Percentiles rank a stretch among this genome's conserved stretches.
phyloP scores from a whole-genome alignment of 2,329 filamentous ascomycete species.

The Orbilia javanica region DNA sequence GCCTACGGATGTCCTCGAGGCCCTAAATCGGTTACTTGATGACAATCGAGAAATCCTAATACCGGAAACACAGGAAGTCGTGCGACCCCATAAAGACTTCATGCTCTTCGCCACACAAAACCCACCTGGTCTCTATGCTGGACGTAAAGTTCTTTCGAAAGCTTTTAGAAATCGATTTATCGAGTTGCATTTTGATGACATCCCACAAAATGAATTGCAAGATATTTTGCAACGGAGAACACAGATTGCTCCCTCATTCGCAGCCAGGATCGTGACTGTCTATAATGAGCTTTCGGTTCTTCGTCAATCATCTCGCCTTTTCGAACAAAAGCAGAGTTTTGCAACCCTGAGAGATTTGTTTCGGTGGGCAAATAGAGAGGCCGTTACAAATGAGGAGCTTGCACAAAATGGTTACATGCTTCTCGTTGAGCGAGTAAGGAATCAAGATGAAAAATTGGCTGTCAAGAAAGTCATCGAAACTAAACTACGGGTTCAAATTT shows the following conservation, averaged over 20 bases:
- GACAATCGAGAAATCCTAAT: constrained; percentile 96
- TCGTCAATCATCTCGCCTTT: constrained; percentile 88
- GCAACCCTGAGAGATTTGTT: constrained; percentile 96
- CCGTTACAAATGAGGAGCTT: constrained; percentile 87
- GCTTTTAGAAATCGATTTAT: constrained; percentile 97
- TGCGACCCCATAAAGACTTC: constrained; percentile 92
- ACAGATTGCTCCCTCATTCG: constrained; percentile 90
- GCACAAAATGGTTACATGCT: constrained; percentile 96
- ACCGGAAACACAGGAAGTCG: constrained; percentile 93
- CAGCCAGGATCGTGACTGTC: constrained; percentile 87
- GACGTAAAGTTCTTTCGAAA: constrained; percentile 89
- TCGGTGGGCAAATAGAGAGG: constrained; percentile 88
- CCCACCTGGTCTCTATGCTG: constrained; percentile 92
- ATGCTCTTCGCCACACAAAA: constrained; percentile 99
- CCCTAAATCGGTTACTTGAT: constrained; percentile 92
- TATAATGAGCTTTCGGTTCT: constrained; percentile 92
- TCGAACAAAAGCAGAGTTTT: constrained; percentile 97
- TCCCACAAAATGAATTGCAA: constrained; percentile 92
- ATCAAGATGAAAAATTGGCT: constrained; percentile 83
- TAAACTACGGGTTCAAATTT: constrained; percentile 86
- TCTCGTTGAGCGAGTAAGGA: constrained; percentile 92
- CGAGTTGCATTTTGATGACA: constrained; percentile 97
- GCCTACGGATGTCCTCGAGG: constrained; percentile 95
- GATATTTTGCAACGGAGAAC: constrained; percentile 90
- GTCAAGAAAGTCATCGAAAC: constrained; percentile 90